phyloP scores from a whole-genome alignment of 2,329 filamentous ascomycete species.

The Sordariomycetes sp. region DNA sequence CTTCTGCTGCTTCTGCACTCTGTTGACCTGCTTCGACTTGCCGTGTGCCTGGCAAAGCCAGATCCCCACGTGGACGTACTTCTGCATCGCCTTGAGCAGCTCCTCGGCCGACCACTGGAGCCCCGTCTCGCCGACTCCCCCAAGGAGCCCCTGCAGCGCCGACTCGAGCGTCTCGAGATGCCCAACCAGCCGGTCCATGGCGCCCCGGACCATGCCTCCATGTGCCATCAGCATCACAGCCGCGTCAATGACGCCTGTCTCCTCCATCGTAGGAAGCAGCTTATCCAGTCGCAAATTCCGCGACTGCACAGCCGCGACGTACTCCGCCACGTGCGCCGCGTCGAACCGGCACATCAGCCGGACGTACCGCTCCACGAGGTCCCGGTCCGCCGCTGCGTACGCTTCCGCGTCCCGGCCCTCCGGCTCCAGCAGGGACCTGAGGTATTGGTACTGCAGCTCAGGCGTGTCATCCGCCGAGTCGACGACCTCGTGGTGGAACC shows the following conservation, averaged over 20 bases:
- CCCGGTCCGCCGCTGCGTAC: slow-evolving; percentile 28
- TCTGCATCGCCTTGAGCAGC: slow-evolving; percentile 65
- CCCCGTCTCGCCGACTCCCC: slow-evolving; percentile 38
- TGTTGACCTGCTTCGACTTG: slow-evolving; percentile 36
- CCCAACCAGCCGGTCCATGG: slow-evolving; percentile 72
- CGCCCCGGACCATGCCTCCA: slow-evolving; percentile 70
- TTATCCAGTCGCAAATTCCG: slow-evolving; percentile 68
- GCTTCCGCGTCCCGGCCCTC: slow-evolving; percentile 18
- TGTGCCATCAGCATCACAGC: slow-evolving; percentile 82
- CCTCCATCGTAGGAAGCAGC: slow-evolving; percentile 77
- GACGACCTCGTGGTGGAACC: slow-evolving; percentile 55
- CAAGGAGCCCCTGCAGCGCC: slow-evolving; percentile 60
- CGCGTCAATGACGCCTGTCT: slow-evolving; percentile 80
- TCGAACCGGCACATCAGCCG: slow-evolving; percentile 85
- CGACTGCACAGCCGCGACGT: slow-evolving; percentile 62
- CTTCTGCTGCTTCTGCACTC: slow-evolving; percentile 34
- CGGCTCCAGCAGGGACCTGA: slow-evolving; percentile 63
- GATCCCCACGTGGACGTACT: slow-evolving; percentile 84
- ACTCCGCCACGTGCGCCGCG: slow-evolving; percentile 70
- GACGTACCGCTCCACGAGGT: slow-evolving; percentile 72
- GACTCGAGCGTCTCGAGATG: slow-evolving; percentile 72
- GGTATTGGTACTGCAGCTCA: slow-evolving; percentile 61
- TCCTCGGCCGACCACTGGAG: slow-evolving; percentile 56
- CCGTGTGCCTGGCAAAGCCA: slow-evolving; percentile 89
- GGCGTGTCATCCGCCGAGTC: slow-evolving; percentile 45